These are phyloP conservation scores for Cystobasidiaceae sp. DNA, from an alignment of 1,284 basidiomycete genomes.

Conservation along the genomic window DNA sequence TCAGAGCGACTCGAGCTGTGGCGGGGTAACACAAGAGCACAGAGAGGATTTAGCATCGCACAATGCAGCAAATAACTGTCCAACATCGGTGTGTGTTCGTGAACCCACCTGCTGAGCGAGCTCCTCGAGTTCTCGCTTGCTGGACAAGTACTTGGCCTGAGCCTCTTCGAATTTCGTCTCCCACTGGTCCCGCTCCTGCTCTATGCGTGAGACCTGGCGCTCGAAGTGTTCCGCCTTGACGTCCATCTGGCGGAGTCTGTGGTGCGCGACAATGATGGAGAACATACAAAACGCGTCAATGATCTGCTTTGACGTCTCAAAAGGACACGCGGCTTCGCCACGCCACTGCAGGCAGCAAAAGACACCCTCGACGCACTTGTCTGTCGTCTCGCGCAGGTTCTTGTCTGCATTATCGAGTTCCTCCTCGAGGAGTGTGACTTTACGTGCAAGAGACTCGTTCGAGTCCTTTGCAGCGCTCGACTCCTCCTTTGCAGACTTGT, in stretches of 20 bases:
- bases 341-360: neutral
- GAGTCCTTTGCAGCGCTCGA: conserved; percentile 66
- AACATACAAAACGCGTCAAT: neutral
- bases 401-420: conserved; percentile 95
- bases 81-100: too few relatives aligned
- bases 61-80: too few relatives aligned
- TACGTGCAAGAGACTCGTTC: conserved; percentile 72
- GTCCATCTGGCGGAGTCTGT: conserved; percentile 89
- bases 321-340: neutral
- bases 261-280: too few relatives aligned
- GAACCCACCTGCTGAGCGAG: conserved; percentile 58
- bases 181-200: conserved; percentile 88
- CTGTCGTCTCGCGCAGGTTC: conserved; percentile 92
- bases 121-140: conserved; percentile 83
- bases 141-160: conserved; percentile 65
- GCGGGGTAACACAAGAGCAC: too few relatives aligned
- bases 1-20: too few relatives aligned
- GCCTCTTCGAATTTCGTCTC: conserved; percentile 82
- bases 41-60: too few relatives aligned
- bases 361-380: conserved; percentile 79
- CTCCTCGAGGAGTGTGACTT: conserved; percentile 87
- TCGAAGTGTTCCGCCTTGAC: conserved; percentile 99
- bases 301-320: neutral
- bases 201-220: conserved; percentile 76
- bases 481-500: conserved; percentile 68